Base-by-base conservation (phyloP, 148 eudicot genomes). In the Rhododendron kiyosumense region DNA sequence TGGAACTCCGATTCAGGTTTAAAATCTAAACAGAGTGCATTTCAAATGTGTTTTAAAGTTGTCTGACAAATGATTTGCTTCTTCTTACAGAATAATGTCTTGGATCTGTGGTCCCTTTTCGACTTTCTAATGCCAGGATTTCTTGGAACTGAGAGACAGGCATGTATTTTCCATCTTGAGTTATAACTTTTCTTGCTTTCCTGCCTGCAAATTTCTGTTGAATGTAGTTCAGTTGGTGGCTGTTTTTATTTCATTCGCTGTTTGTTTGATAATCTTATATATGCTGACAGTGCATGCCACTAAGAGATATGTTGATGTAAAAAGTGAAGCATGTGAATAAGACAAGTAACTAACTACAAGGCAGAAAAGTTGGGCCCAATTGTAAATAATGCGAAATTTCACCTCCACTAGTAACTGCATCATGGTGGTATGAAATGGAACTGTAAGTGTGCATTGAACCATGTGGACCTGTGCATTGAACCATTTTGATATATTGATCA, bases 81-180 rank as follows among this genome's bases (percentile, higher is more conserved):
- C 46, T 12, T 78, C 51, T 88, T 91, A 82, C 94, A 92, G 94
- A 97, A 97, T 79, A 97, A 97, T 87, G 98, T 97, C 49, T 90
- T 97, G 95, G 99, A 97, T 81, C 84, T 97, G 84, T 97, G 99
- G 99, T 97, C 99, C 41, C 98, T 97, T 79, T 97, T 97, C 88
- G 99, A 97, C 93, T 97, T 95, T 90, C 89, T 97, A 75, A 97
- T 97, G 99, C 99, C 99, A 41, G 99, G 99, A 80, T 97, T 97
- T 86, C 99, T 97, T 86, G 99, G 99, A 79, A 92, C 98, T 12
- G 99, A 97, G 87, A 90, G 98, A 91, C 99, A 91, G 85, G 94
- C 88, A 91, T 87, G 90, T 84, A 41, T 57, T 73, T 63, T 48
- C 51, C 57, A 14, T 79, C 76, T 41, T 67, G 49, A 67, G 30